Conservation (phyloP, 2,329 filamentous ascomycete genomes). For the Sclerotinia subarctica region DNA sequence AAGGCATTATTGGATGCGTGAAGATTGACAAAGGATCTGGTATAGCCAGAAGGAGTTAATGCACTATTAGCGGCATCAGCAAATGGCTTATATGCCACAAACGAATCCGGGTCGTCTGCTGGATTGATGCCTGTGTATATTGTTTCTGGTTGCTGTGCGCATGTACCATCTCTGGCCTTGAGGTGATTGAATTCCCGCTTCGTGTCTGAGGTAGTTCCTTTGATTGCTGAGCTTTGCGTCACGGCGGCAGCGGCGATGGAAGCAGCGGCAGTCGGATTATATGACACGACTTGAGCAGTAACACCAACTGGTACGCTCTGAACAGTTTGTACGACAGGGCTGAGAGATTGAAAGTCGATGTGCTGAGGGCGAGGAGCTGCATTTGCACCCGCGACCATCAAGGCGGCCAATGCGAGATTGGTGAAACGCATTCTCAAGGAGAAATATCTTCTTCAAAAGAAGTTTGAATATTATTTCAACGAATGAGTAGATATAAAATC, state of each 20-base stretch:
- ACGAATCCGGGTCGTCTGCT: conserved; percentile 39
- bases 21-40: conserved; percentile 36
- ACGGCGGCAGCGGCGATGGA: not conserved
- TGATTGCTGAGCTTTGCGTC: not conserved
- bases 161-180: not conserved
- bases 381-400: not conserved
- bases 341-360: not conserved
- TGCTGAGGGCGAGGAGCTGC: conserved; percentile 5
- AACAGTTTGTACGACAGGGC: not conserved
- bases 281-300: not conserved
- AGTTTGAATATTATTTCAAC: not conserved
- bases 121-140: conserved; percentile 2
- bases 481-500: not conserved
- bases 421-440: conserved; percentile 4
- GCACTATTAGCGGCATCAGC: conserved; percentile 31
- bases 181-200: not conserved
- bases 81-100: conserved; percentile 33
- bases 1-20: conserved; percentile 33
- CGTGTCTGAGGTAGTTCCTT: not conserved
- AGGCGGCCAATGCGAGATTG: not conserved
- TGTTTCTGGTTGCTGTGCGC: not conserved
- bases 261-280: not conserved
- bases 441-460: not conserved
- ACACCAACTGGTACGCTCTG: not conserved
- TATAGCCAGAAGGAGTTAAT: conserved; percentile 37